Evolutionary conservation across 228 moss, liverwort and hornwort genomes (phyloP), one percentile per base, ranked within the genome.

Genomic region (Sphagnum magellanicum): DNA sequence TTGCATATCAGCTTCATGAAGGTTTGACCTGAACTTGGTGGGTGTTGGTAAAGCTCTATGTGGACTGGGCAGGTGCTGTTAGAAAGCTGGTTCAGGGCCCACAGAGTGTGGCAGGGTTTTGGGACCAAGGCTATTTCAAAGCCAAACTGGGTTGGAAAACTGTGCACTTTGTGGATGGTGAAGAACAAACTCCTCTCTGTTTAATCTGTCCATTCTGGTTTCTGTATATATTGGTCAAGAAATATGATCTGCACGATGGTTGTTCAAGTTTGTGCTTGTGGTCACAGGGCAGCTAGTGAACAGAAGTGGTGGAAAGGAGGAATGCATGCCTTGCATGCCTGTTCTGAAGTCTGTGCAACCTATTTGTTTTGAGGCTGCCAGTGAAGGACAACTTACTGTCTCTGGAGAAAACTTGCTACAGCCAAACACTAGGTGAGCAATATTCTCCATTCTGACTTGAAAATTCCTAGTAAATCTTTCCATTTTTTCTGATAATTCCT

Each of bases 51-150:
- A 75, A 95, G 95, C 81, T 95, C 53, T 77, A 78, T 79, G 89
- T 81, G 78, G 90, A 90, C 72, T 95, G 95, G 95, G 83, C 83
- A 78, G 81, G 82, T 72, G 85, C 90, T 48, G 81, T 95, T 64
- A 68, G 67, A 63, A 87, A 82, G 85, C 87, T 95, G 69, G 86
- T 95, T 50, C 67, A 75, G 74, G 81, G 62, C 72, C 89, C 88
- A 72, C 66, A 72, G 53, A 77, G 79, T 58, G 65, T 64, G n/a
- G 78, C 67, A 48, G 84, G 89, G 73, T 88, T 92, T 63, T 95
- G 95, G 95, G 82, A 82, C 66, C 83, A 84, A 53, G 92, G 87
- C 6, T 82, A 82, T 60, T 83, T 95, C n/a, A 88, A 82, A 70
- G 95, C 90, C 64, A 84, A 89, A 71, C 59, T 95, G 76, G 89